Percentiles rank a stretch among this genome's conserved stretches.
Conservation (phyloP, 2,329 filamentous ascomycete species). For the Nemania serpens region DNA sequence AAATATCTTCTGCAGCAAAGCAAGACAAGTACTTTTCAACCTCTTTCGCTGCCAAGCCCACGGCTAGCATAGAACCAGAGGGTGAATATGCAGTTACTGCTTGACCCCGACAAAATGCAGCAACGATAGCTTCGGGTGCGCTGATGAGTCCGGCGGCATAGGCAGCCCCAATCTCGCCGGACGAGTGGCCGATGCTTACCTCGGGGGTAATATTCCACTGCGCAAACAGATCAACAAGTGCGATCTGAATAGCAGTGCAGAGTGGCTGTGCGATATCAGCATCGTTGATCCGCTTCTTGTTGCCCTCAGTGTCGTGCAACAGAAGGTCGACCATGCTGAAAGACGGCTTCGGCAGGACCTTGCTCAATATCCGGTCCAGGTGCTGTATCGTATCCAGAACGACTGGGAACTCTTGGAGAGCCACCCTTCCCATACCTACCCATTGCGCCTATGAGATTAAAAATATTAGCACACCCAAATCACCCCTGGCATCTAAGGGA, state of each 20-base stretch:
- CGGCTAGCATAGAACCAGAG: conserved; percentile 41
- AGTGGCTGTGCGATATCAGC: conserved; percentile 41
- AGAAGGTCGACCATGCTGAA: conserved; percentile 24
- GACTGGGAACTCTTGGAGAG: conserved; percentile 20
- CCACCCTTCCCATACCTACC: conserved; percentile 35
- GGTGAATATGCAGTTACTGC: conserved; percentile 22
- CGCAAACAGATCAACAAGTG: conserved; percentile 47
- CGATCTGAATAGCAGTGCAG: conserved; percentile 52
- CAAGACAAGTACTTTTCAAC: conserved; percentile 28
- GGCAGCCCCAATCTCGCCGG: conserved; percentile 52
- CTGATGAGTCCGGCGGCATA: conserved; percentile 41
- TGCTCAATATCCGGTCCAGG: conserved; percentile 25
- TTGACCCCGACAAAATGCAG: conserved; percentile 35
- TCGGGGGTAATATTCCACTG: conserved; percentile 43
- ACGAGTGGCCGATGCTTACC: conserved; percentile 46
- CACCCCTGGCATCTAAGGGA: background rate
- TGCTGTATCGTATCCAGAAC: conserved; percentile 18
- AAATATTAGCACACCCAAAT: background rate
- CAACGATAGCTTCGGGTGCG: conserved; percentile 36
- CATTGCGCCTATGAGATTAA: conserved; percentile 33
- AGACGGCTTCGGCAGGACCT: conserved; percentile 20
- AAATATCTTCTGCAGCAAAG: conserved; percentile 35
- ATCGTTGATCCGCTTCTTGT: conserved; percentile 23
- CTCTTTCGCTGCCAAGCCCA: conserved; percentile 36
- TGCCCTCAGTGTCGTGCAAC: conserved; percentile 2